phyloP scores from a whole-genome alignment of 192 early-diverging fungal genomes.

The Backusella psychrophila region DNA sequence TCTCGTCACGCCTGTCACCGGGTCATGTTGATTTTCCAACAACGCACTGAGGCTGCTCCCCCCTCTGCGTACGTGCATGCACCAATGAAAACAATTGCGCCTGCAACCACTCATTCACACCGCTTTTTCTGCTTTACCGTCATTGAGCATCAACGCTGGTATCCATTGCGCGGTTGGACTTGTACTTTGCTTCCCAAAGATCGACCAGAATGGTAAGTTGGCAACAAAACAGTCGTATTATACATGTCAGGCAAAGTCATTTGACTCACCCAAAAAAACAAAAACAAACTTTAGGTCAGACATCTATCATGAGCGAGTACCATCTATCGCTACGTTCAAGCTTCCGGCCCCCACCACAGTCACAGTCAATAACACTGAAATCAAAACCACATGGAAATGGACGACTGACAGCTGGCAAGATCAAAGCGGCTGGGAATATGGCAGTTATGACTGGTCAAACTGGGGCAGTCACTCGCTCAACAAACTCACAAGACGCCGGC shows the following conservation, averaged over 20 bases:
- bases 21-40: neutral
- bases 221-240: neutral
- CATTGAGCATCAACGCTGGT: neutral
- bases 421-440: neutral
- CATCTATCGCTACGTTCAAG: neutral
- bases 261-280: neutral
- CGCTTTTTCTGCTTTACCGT: neutral
- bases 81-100: neutral
- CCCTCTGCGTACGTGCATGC: neutral
- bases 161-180: neutral
- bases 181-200: neutral
- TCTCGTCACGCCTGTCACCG: neutral
- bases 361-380: neutral
- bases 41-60: neutral
- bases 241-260: neutral
- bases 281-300: slow-evolving; percentile 3
- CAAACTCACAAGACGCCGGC: neutral
- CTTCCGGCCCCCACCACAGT: neutral
- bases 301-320: neutral
- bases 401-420: neutral
- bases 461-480: neutral
- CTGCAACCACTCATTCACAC: neutral
- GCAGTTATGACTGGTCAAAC: neutral
- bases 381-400: neutral
- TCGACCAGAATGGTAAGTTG: neutral